Evolutionary conservation across 257 asterid genomes (phyloP).

Genomic region (Solanum piurae): DNA sequence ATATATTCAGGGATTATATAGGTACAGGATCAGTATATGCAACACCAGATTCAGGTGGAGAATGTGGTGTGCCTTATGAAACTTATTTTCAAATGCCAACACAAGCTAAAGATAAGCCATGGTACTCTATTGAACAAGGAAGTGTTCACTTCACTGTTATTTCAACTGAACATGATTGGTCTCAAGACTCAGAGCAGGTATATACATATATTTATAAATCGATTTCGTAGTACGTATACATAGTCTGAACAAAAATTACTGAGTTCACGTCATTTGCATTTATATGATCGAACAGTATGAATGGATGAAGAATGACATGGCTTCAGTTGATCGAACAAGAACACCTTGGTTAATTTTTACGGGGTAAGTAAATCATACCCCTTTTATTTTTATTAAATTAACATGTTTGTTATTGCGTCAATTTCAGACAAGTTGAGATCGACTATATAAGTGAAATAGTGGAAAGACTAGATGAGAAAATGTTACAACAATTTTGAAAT

Average conservation of each 20-base stretch:
- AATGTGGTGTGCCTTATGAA: constrained; percentile 90
- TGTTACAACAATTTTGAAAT: neutral
- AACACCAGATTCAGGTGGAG: constrained; percentile 84
- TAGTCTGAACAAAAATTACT: neutral
- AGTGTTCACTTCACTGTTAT: constrained; percentile 67
- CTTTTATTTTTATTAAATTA: neutral
- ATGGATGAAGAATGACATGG: constrained; percentile 80
- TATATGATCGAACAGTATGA: constrained; percentile 26
- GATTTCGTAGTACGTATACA: neutral
- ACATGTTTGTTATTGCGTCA: neutral
- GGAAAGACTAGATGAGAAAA: neutral
- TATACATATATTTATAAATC: neutral
- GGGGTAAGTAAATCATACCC: constrained; percentile 36
- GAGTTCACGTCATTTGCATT: neutral
- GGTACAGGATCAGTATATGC: constrained; percentile 51
- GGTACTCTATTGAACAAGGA: constrained; percentile 88
- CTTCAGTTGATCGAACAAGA: constrained; percentile 44
- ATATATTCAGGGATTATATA: constrained; percentile 44
- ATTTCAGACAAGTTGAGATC: neutral
- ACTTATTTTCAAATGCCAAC: constrained; percentile 89
- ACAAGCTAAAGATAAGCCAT: constrained; percentile 58
- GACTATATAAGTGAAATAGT: neutral
- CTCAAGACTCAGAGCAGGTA: constrained; percentile 41
- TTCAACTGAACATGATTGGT: constrained; percentile 77
- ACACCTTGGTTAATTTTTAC: constrained; percentile 81